These are phyloP conservation scores for Sarocladium strictum DNA, from an alignment of 2,329 filamentous ascomycete genomes.

Conservation along the genomic window DNA sequence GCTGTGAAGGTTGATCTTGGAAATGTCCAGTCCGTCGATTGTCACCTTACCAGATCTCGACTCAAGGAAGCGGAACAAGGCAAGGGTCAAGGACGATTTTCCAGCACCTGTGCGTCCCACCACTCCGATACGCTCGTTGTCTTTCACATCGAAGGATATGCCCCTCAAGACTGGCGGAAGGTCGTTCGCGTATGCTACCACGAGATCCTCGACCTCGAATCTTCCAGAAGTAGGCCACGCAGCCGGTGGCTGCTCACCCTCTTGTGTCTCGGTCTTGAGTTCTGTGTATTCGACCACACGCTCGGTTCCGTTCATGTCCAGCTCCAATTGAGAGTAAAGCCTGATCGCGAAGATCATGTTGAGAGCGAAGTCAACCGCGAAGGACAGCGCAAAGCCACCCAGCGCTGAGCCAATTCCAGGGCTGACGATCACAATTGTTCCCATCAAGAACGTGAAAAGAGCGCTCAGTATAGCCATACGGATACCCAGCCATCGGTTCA, in stretches of 20 bases:
- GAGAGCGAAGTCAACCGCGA: constrained; percentile 63
- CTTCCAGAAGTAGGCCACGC: constrained; percentile 71
- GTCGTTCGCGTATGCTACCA: constrained; percentile 65
- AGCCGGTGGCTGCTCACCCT: constrained; percentile 55
- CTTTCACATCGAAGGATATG: constrained; percentile 58
- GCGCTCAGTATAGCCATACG: constrained; percentile 66
- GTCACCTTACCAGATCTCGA: constrained; percentile 57
- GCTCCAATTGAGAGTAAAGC: constrained; percentile 63
- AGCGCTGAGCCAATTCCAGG: constrained; percentile 60
- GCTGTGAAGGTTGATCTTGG: constrained; percentile 62
- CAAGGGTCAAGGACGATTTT: constrained; percentile 70
- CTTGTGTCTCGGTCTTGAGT: constrained; percentile 60
- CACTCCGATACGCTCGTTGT: constrained; percentile 67
- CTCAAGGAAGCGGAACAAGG: constrained; percentile 73
- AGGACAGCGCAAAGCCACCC: constrained; percentile 70
- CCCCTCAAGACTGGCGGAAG: constrained; percentile 65
- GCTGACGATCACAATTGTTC: constrained; percentile 56
- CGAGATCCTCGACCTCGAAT: constrained; percentile 67
- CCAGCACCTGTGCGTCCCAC: constrained; percentile 74
- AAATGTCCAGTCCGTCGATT: constrained; percentile 71
- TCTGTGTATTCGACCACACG: constrained; percentile 70
- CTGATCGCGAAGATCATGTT: constrained; percentile 61
- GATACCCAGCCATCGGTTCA: constrained; percentile 73
- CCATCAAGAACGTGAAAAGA: constrained; percentile 60
- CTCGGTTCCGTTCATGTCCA: constrained; percentile 76